These are phyloP conservation scores for Ordospora colligata DNA, from an alignment of 371 early-diverging fungal species.

Conservation along the genomic window DNA sequence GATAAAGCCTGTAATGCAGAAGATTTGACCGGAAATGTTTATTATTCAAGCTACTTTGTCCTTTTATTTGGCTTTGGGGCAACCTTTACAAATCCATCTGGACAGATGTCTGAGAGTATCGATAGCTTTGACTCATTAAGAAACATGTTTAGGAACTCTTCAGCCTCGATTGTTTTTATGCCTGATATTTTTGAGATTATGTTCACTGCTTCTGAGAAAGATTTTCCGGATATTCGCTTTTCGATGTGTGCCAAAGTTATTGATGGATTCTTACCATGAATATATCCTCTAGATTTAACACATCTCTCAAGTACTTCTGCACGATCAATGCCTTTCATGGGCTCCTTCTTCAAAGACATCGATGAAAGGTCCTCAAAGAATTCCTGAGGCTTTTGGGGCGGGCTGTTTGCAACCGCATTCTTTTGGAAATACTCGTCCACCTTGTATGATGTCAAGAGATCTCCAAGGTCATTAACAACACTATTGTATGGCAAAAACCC, in stretches of 20 bases:
- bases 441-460: constrained; percentile 22
- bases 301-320: neutral
- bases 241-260: constrained; percentile 20
- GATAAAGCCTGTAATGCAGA: no score
- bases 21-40: neutral
- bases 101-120: constrained; percentile 42
- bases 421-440: constrained; percentile 22
- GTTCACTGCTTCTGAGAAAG: constrained; percentile 16
- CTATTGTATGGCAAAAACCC: constrained; percentile 40
- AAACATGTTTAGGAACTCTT: constrained; percentile 41
- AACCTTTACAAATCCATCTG: constrained; percentile 54
- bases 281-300: constrained; percentile 10
- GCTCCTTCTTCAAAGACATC: neutral
- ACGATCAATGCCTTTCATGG: neutral
- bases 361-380: neutral
- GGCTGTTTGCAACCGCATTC: neutral
- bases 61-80: neutral
- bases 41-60: neutral
- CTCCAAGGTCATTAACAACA: neutral
- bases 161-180: constrained; percentile 13
- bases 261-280: constrained; percentile 10
- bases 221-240: constrained; percentile 31
- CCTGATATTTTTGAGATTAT: constrained; percentile 7
- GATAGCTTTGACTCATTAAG: constrained; percentile 37
- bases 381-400: neutral